Conservation (phyloP, 2,329 filamentous ascomycete species). For the Aspergillus sp. region DNA sequence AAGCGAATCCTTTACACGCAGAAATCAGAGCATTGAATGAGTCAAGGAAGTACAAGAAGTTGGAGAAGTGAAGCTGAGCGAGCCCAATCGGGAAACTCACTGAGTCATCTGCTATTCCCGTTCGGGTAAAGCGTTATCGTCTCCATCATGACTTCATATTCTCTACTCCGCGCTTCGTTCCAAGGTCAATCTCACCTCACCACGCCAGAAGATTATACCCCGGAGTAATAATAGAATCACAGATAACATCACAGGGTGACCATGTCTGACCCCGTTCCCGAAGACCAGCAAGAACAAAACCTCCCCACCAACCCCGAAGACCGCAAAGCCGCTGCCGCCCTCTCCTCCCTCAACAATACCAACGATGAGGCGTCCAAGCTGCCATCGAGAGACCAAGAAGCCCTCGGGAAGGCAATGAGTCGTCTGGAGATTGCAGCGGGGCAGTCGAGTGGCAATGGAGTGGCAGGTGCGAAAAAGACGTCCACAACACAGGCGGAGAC, state of each 20-base stretch:
- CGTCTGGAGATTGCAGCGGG: slow-evolving; percentile 38
- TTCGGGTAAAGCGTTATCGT: background rate
- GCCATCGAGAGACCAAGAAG: slow-evolving; percentile 38
- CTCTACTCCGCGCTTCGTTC: too few species aligned
- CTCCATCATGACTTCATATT: background rate
- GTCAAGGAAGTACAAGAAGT: too few species aligned
- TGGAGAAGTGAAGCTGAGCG: background rate
- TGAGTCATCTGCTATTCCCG: background rate
- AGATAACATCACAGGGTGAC: background rate
- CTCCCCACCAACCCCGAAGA: slow-evolving; percentile 41
- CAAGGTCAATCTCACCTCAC: background rate
- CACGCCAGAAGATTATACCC: background rate
- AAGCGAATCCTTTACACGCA: background rate
- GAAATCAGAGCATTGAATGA: background rate
- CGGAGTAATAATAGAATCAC: too few species aligned
- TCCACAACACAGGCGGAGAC: slow-evolving; percentile 10
- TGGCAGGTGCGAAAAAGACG: slow-evolving; percentile 11
- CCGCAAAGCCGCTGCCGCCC: slow-evolving; percentile 43
- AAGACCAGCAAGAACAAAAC: slow-evolving; percentile 24
- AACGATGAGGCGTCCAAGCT: slow-evolving; percentile 27
- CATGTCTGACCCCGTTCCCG: slow-evolving; percentile 39
- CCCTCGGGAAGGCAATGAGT: slow-evolving; percentile 43
- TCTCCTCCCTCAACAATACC: slow-evolving; percentile 39
- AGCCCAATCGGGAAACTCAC: background rate
- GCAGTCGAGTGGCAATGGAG: slow-evolving; percentile 3